Evolutionary conservation across 2,329 filamentous ascomycete species (phyloP).

Genomic region (Rachicladosporium sp.): DNA sequence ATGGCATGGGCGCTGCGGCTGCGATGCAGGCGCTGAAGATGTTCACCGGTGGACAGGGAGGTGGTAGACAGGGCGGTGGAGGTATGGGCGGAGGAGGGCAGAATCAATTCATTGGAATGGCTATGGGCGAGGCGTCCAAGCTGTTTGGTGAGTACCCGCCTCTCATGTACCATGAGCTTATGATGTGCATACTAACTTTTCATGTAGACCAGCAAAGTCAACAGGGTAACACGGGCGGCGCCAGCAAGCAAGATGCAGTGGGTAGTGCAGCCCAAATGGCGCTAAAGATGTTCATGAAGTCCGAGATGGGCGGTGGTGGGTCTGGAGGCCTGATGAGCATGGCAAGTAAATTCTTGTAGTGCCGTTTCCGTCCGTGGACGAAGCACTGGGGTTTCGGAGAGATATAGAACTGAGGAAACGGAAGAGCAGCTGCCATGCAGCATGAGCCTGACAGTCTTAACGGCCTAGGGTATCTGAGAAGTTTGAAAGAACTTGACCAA

Average conservation of each 20-base stretch:
- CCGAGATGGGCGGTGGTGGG: conserved; percentile 39
- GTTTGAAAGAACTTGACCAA: too few species aligned
- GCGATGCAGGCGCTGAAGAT: conserved; percentile 76
- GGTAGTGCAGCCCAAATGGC: conserved; percentile 75
- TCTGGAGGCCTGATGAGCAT: conserved; percentile 41
- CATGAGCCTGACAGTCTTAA: too few species aligned
- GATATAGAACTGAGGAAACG: too few species aligned
- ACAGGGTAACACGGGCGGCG: conserved; percentile 40
- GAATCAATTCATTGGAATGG: conserved; percentile 70
- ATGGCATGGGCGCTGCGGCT: conserved; percentile 52
- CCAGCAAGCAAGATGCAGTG: conserved; percentile 70
- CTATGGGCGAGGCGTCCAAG: conserved; percentile 79
- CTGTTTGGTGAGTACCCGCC: conserved; percentile 39
- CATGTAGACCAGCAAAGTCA: conserved; percentile 39
- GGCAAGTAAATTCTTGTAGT: conserved; percentile 47
- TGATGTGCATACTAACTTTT: conserved; percentile 2
- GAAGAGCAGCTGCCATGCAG: too few species aligned
- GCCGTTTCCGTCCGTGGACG: too few species aligned
- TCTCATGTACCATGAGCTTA: neutral
- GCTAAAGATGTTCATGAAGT: conserved; percentile 83
- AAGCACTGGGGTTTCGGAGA: too few species aligned
- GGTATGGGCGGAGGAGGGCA: conserved; percentile 52
- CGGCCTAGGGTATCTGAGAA: too few species aligned
- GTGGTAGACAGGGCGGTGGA: conserved; percentile 24
- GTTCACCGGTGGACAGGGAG: conserved; percentile 39